A percentile compares a stretch with the other conserved stretches of the same genome.
phyloP scores from a whole-genome alignment of 108 stramenopile genomes.

The Skeletonema marinoi region DNA sequence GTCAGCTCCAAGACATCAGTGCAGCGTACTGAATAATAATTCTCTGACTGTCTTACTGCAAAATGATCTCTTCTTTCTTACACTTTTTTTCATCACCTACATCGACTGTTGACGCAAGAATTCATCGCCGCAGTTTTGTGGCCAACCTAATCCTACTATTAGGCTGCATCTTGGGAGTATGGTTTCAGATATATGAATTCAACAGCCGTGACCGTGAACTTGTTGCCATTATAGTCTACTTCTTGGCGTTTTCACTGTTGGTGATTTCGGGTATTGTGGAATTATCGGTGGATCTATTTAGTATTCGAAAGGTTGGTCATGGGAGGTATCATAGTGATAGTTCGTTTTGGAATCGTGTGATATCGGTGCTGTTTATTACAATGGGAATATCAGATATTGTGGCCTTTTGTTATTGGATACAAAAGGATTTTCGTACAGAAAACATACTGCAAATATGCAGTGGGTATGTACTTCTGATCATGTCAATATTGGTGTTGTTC shows the following conservation, averaged over 20 bases:
- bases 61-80: not conserved
- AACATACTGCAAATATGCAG: not conserved
- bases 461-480: conserved; percentile 6
- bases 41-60: not conserved
- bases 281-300: conserved; percentile 14
- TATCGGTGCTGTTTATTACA: conserved; percentile 11
- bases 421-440: not conserved
- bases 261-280: conserved; percentile 13
- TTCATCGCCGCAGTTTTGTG: conserved; percentile 3
- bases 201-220: conserved; percentile 11
- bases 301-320: conserved; percentile 8
- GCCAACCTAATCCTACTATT: conserved; percentile 21
- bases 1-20: no score
- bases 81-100: not conserved
- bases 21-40: no score
- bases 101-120: not conserved
- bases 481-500: not conserved
- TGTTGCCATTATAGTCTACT: conserved; percentile 14
- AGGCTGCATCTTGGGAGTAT: conserved; percentile 11
- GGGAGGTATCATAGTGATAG: conserved; percentile 11
- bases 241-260: conserved; percentile 11
- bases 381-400: conserved; percentile 10
- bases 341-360: conserved; percentile 3
- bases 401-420: conserved; percentile 17
- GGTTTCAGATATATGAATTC: conserved; percentile 9